Base-by-base conservation (phyloP, 768 basidiomycete species). In the Mycena chlorophos region DNA sequence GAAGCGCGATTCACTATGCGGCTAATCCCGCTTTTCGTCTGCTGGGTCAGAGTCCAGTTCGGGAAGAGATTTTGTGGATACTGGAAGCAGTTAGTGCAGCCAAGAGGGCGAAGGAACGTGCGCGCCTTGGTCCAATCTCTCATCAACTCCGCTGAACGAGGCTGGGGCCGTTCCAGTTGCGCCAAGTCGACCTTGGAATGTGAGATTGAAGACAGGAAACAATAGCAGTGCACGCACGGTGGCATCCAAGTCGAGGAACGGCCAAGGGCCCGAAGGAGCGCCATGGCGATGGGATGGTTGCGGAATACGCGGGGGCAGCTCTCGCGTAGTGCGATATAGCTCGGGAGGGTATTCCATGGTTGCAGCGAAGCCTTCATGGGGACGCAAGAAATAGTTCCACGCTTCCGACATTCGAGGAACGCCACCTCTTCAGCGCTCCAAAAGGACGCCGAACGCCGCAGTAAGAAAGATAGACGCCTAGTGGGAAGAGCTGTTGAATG, bases 41-140 rank as follows among this genome's bases (percentile, higher is more conserved):
- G 75, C 58, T 84, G 83, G 14, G 64, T 65, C 5, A 64, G 64
- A 0, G 79, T 82, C 84, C 84, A 84, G 55, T 83, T 85, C 12
- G 78, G 78, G 56, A 80, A 85, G 13, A 76, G 67, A 1, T 77
- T 75, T 55, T 81, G 77, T 0, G 83, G 82, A 60, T 84, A 84
- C 56, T 71, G 51, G 30, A 4, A 38, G 4, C 10, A 34, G 73
- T n/a, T n/a, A n/a, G 72, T 66, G 5, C 22, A 8, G 26, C 19
- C 16, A 31, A 22, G 13, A 19, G 8, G 20, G 5, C 34, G 1
- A 29, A n/a, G 16, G 8, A 13, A 10, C 1, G 8, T 40, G 22
- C 25, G 2, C 51, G 56, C 58, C 48, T 54, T 54, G n/a, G 52
- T 50, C 60, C 60, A 61, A 17, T 60, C 49, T 39, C 40, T 10